These are phyloP conservation scores for Jimgerdemannia lactiflua DNA, from an alignment of 192 early-diverging fungal genomes.

Conservation along the genomic window DNA sequence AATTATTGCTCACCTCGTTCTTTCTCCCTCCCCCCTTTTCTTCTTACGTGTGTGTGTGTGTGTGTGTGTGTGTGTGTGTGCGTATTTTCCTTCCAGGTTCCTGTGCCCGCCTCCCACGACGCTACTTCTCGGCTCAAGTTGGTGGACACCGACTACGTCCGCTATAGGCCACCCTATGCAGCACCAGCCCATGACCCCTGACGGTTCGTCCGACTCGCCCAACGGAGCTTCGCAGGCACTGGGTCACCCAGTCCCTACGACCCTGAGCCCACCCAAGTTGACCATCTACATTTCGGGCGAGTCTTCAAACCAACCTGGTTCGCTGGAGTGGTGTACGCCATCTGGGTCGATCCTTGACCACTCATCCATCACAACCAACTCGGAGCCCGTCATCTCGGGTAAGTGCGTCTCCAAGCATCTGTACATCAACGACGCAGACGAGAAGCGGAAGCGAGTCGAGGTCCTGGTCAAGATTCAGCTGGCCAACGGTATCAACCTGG, in stretches of 20 bases:
- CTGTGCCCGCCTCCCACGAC: constrained; percentile 83
- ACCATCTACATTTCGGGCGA: constrained; percentile 62
- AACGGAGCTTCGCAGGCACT: constrained; percentile 9
- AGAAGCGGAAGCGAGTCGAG: constrained; percentile 77
- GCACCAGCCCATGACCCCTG: constrained; percentile 5
- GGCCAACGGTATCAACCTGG: constrained; percentile 55
- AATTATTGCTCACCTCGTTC: no score
- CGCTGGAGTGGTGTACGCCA: constrained; percentile 53
- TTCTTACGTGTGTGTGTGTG: no score
- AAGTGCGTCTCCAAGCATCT: constrained; percentile 80
- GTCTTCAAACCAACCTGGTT: constrained; percentile 44
- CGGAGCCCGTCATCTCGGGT: constrained; percentile 56
- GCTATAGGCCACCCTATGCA: constrained; percentile 14
- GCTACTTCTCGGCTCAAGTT: constrained; percentile 68
- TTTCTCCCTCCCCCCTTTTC: no score
- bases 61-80: no score
- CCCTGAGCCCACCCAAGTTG: constrained; percentile 43
- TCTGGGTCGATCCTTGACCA: constrained; percentile 39
- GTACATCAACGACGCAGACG: constrained; percentile 83
- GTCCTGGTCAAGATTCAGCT: constrained; percentile 70
- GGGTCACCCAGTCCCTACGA: background rate
- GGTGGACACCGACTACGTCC: constrained; percentile 51
- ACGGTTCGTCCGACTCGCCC: constrained; percentile 11
- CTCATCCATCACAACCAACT: constrained; percentile 36
- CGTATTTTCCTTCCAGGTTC: constrained; percentile 42